Conservation (phyloP, 176 grass and related monocot species). For the Microstegium vimineum region DNA sequence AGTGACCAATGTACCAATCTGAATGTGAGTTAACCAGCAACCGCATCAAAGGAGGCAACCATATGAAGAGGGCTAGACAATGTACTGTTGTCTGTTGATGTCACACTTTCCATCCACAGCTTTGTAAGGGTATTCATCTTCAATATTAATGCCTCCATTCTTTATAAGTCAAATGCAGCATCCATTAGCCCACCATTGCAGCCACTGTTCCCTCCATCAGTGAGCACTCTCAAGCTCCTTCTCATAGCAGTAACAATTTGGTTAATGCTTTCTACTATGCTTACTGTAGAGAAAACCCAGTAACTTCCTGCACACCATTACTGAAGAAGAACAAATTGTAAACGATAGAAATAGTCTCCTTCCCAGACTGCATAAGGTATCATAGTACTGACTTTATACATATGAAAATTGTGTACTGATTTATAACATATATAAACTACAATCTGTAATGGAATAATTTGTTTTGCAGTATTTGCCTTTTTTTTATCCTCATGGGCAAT, state of each 20-base stretch:
- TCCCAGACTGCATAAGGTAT: not conserved
- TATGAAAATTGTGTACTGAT: not conserved
- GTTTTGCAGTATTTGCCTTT: not conserved
- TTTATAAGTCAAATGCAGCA: slow-evolving; percentile 70
- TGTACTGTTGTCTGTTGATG: slow-evolving; percentile 50
- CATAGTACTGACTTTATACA: not conserved
- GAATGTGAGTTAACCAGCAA: not conserved
- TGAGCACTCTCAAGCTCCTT: slow-evolving; percentile 86
- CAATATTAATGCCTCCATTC: slow-evolving; percentile 83
- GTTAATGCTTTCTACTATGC: slow-evolving; percentile 82
- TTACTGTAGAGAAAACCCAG: slow-evolving; percentile 88
- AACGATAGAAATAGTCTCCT: not conserved
- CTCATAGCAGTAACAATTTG: slow-evolving; percentile 69
- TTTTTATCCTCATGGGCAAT: not conserved
- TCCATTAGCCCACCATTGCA: slow-evolving; percentile 90
- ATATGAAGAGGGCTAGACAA: not conserved
- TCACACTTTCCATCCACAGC: slow-evolving; percentile 60
- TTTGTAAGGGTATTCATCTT: slow-evolving; percentile 86
- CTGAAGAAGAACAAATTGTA: not conserved
- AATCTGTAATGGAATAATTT: not conserved
- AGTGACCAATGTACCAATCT: not conserved
- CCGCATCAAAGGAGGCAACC: not conserved
- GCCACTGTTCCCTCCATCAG: slow-evolving; percentile 48
- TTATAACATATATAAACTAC: not conserved
- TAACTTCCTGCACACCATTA: slow-evolving; percentile 65